Evolutionary conservation across 495 filamentous ascomycete genomes (phyloP), one percentile per base, ranked within the genome.

Genomic region (Daldinia decipiens): DNA sequence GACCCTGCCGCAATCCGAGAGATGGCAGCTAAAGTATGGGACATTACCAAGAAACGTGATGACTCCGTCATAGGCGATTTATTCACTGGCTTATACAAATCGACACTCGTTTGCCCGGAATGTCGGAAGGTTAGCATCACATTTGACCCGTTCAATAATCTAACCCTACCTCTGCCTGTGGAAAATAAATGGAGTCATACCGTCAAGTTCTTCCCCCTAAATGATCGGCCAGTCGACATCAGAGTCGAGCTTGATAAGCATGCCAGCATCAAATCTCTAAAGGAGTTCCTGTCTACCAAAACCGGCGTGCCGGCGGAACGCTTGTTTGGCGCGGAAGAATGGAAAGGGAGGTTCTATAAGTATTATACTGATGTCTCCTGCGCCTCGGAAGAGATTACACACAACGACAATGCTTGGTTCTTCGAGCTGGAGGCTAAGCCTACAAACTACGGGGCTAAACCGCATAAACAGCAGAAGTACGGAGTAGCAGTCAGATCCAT

Each of bases 81-180:
- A 4, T 98, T 99, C 77, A 94, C 92, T 51, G 95, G 95, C 57
- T 93, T 98, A 84, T 99, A 98, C 85, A 97, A 98, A 82, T 98
- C 95, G 29, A 98, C 95, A 4, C 86, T 99, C 45, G 88, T 93
- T 64, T 99, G 95, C 76, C 96, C 95, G 1, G 87, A 82, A 8
- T 99, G 95, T 76, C 86, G 90, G 62, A 99, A 99, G 82, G 91
- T 97, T 80, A 97, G 93, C 85, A 97, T 99, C 68, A 99, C 95
- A 4, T 98, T 99, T 71, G 95, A 99, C 80, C 95, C 95, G 2
- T 99, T 97, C 85, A 98, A 92, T 81, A 95, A 93, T 63, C 79
- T 98, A 32, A 97, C 96, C 0, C 81, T 99, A 26, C 96, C 95
- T 62, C 82, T 99, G 32, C 96, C 95, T 0, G 87, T 97, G 62